Evolutionary conservation across 129 eudicot genomes (phyloP).

Genomic region (Ambrosia trifida): DNA sequence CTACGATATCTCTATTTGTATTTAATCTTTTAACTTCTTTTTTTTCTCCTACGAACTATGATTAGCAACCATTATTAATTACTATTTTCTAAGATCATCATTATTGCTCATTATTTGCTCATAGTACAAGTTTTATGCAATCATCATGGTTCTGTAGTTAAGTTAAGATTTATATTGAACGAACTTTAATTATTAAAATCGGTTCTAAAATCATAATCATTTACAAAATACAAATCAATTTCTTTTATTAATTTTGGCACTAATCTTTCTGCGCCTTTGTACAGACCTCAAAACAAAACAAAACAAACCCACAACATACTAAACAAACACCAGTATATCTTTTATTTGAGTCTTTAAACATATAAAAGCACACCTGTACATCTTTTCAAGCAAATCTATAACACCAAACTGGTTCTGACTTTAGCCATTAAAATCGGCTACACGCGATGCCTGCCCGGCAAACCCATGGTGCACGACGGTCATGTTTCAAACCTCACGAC

Average conservation of each 20-base stretch:
- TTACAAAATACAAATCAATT: background rate
- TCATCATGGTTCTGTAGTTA: too few species aligned
- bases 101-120: too few species aligned
- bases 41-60: too few species aligned
- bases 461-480: background rate
- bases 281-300: conserved; percentile 13
- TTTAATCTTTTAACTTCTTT: background rate
- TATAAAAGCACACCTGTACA: conserved; percentile 31
- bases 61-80: background rate
- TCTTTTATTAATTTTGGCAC: conserved; percentile 14
- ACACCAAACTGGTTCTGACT: conserved; percentile 1
- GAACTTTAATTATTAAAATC: background rate
- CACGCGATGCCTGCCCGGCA: background rate
- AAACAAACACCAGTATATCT: background rate
- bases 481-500: conserved; percentile 15
- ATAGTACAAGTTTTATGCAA: too few species aligned
- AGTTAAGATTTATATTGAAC: too few species aligned
- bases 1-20: background rate
- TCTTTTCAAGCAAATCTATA: conserved; percentile 23
- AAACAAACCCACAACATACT: conserved; percentile 5
- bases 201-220: background rate
- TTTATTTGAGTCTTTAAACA: background rate
- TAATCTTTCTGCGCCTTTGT: conserved; percentile 14
- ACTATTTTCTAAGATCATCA: background rate
- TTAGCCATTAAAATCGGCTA: conserved; percentile 40